Conservation (phyloP, 202 grass and related monocot genomes). For the Dendrocalamus latiflorus region DNA sequence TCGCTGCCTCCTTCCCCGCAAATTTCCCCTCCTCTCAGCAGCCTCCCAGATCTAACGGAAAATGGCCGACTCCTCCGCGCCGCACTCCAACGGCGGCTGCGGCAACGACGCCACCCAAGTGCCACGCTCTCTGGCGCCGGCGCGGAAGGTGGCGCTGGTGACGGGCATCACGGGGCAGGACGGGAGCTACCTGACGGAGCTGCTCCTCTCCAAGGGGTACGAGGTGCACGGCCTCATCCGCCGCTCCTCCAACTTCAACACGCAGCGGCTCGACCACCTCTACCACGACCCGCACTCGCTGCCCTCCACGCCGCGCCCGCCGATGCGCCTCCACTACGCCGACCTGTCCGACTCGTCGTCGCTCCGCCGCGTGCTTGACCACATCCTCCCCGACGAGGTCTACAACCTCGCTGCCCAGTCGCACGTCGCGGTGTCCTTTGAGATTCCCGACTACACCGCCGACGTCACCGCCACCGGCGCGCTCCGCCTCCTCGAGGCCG, state of each 20-base stretch:
- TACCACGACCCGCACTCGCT: constrained; percentile 88
- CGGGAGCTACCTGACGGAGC: constrained; percentile 92
- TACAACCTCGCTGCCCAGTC: constrained; percentile 98
- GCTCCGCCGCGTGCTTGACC: constrained; percentile 79
- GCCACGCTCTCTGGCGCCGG: constrained; percentile 36
- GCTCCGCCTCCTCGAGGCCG: constrained; percentile 92
- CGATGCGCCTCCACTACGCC: constrained; percentile 91
- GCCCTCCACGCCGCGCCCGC: constrained; percentile 39
- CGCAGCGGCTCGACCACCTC: constrained; percentile 75
- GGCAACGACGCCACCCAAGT: neutral
- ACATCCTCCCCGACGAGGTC: constrained; percentile 89
- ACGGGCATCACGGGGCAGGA: constrained; percentile 95
- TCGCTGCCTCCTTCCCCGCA: neutral
- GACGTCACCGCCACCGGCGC: constrained; percentile 87
- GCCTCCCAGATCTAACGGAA: constrained; percentile 40
- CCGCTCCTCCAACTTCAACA: constrained; percentile 99
- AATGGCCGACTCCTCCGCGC: constrained; percentile 17
- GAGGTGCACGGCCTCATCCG: constrained; percentile 98
- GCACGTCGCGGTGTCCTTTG: constrained; percentile 91
- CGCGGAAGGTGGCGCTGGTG: constrained; percentile 82
- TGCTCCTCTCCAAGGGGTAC: constrained; percentile 76
- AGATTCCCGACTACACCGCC: constrained; percentile 92
- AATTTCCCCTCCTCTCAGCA: neutral
- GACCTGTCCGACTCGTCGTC: constrained; percentile 95
- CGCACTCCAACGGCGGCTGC: constrained; percentile 21